phyloP scores from a whole-genome alignment of 2,329 filamentous ascomycete genomes.

The Fusarium verrucosum region DNA sequence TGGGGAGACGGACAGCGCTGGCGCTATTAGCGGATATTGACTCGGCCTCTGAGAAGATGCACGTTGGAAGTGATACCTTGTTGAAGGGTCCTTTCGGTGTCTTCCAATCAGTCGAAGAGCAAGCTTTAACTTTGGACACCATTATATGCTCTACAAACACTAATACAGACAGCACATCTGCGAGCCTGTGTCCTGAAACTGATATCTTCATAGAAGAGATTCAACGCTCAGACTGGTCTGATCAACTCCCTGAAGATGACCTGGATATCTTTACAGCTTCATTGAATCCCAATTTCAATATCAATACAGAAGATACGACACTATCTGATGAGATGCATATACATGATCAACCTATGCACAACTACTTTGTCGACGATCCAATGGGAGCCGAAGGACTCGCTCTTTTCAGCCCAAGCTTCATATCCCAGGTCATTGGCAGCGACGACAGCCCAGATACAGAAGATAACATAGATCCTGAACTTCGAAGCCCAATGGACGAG shows the following conservation, averaged over 20 bases:
- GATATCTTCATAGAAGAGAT: conserved; percentile 38
- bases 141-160: conserved; percentile 14
- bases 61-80: background rate
- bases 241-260: conserved; percentile 30
- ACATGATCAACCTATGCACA: conserved; percentile 18
- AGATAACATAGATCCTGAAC: accelerated
- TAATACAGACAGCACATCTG: conserved; percentile 19
- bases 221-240: conserved; percentile 33
- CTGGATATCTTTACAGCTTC: conserved; percentile 36
- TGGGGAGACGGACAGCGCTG: conserved; percentile 40
- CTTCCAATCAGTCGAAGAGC: conserved; percentile 18
- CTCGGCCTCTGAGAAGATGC: conserved; percentile 33
- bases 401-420: conserved; percentile 37
- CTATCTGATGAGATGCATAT: conserved; percentile 13
- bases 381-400: conserved; percentile 37
- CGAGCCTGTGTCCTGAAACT: conserved; percentile 25
- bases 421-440: conserved; percentile 34
- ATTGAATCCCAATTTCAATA: conserved; percentile 16
- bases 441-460: background rate
- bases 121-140: background rate
- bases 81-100: conserved; percentile 39
- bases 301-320: conserved; percentile 4
- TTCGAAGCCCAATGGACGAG: background rate
- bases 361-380: conserved; percentile 34
- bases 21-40: conserved; percentile 42